Conservation (phyloP, 75 land plant genomes). For the Picea glauca region DNA sequence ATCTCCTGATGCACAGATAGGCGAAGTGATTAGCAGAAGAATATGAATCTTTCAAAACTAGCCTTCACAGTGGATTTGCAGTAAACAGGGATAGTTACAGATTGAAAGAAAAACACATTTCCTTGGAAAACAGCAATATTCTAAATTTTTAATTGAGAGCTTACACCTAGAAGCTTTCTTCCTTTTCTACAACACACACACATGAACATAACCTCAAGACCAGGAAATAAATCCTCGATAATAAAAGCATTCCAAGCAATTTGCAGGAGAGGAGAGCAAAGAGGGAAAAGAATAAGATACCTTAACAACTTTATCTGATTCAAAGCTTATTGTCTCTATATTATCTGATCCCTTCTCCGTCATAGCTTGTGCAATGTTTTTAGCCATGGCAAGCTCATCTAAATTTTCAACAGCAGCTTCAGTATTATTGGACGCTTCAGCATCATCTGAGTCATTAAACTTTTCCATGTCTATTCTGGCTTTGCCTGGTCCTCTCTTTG, state of each 20-base stretch:
- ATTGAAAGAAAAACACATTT: background rate
- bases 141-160: background rate
- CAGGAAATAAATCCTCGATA: background rate
- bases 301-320: background rate
- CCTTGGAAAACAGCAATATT: background rate
- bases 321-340: background rate
- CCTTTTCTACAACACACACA: background rate
- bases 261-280: background rate
- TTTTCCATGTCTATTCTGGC: slow-evolving; percentile 7
- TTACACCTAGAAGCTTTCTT: background rate
- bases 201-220: background rate
- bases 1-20: background rate
- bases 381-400: background rate
- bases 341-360: background rate
- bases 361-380: background rate
- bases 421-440: background rate
- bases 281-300: background rate
- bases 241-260: slow-evolving; percentile 1
- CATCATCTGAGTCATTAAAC: background rate
- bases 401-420: background rate
- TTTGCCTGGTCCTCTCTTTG: background rate
- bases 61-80: background rate
- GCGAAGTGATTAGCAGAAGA: background rate
- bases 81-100: background rate
- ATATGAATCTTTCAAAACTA: background rate